Conservation (phyloP, 148 eudicot genomes). For the Rhododendron mucronatum region DNA sequence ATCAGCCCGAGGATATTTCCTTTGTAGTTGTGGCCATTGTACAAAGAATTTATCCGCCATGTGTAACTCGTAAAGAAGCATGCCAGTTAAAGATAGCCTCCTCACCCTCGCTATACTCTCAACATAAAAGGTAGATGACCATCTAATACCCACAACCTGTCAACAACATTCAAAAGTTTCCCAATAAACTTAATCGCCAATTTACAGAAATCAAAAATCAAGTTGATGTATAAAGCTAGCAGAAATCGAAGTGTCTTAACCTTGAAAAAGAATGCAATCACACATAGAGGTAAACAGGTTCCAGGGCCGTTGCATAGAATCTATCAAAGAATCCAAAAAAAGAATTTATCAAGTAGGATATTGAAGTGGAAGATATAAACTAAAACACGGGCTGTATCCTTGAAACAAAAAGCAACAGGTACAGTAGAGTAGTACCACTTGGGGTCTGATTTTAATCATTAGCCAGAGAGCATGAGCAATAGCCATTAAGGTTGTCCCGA, state of each 20-base stretch:
- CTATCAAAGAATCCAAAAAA: conserved; percentile 23
- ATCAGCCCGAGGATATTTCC: conserved; percentile 62
- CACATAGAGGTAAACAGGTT: conserved; percentile 83
- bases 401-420: background rate
- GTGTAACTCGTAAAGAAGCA: conserved; percentile 69
- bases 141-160: conserved; percentile 73
- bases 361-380: background rate
- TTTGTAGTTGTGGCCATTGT: conserved; percentile 93
- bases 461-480: conserved; percentile 78
- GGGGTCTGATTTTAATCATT: conserved; percentile 80
- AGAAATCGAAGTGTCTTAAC: conserved; percentile 23
- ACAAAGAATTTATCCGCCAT: conserved; percentile 83
- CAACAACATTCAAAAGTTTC: conserved; percentile 6
- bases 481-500: conserved; percentile 77
- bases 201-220: background rate
- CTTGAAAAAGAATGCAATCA: conserved; percentile 76
- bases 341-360: background rate
- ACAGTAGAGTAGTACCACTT: conserved; percentile 56
- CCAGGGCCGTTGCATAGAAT: conserved; percentile 95
- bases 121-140: conserved; percentile 80
- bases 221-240: background rate
- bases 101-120: conserved; percentile 93
- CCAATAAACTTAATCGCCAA: background rate
- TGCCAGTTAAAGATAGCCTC: conserved; percentile 75
- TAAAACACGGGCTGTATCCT: background rate